Conservation (phyloP, 2,329 filamentous ascomycete species). For the Anthostomella pinea region DNA sequence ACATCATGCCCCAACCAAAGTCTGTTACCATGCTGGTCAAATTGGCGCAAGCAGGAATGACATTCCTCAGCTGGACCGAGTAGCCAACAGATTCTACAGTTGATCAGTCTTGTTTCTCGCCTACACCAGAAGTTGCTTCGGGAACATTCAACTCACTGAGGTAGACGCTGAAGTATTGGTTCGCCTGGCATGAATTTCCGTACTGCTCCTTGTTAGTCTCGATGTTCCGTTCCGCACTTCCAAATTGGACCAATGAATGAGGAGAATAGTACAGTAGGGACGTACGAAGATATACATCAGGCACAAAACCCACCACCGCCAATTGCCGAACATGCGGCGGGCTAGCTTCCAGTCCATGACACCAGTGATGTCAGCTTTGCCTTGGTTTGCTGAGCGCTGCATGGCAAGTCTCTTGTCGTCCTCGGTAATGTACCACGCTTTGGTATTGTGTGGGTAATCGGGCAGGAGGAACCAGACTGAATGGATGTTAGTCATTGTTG, state of each 20-base stretch:
- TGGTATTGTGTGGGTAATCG: slow-evolving; percentile 27
- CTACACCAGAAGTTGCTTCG: too few relatives aligned
- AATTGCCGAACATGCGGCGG: slow-evolving; percentile 24
- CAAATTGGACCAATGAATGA: too few relatives aligned
- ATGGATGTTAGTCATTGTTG: neutral
- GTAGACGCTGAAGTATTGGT: slow-evolving; percentile 22
- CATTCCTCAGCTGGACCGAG: slow-evolving; percentile 14
- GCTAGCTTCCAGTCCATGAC: slow-evolving; percentile 22
- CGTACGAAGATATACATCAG: slow-evolving; percentile 1
- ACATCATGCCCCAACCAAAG: slow-evolving; percentile 10
- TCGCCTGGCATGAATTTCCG: slow-evolving; percentile 27
- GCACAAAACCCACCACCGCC: slow-evolving; percentile 26
- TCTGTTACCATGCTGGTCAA: slow-evolving; percentile 7
- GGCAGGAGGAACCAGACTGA: slow-evolving; percentile 27
- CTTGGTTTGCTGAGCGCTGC: slow-evolving; percentile 19
- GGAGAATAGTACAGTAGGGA: too few relatives aligned
- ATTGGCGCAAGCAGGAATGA: slow-evolving; percentile 11
- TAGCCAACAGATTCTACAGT: slow-evolving; percentile 10
- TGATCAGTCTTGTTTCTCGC: neutral
- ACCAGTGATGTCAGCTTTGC: slow-evolving; percentile 24
- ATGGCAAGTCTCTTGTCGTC: slow-evolving; percentile 23
- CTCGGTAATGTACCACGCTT: slow-evolving; percentile 25
- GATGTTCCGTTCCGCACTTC: too few relatives aligned
- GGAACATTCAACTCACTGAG: slow-evolving; percentile 7
- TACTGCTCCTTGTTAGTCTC: too few relatives aligned